Conservation (phyloP, 1,284 basidiomycete species). For the Papiliotrema fonsecae region DNA sequence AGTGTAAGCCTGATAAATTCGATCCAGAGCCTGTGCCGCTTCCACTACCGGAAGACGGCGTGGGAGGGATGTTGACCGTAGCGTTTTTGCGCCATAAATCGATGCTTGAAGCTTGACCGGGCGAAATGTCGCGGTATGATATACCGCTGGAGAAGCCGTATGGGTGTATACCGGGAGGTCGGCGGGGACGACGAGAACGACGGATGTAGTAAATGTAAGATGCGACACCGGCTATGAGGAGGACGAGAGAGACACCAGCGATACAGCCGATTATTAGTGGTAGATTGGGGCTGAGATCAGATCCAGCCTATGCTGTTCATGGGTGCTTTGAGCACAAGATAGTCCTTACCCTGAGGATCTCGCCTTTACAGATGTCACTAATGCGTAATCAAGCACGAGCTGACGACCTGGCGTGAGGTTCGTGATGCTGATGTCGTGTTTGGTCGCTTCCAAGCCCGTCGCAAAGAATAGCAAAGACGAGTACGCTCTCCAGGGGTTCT, state of each 20-base stretch:
- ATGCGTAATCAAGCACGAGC: constrained; percentile 29
- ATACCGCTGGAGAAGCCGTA: constrained; percentile 16
- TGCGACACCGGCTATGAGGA: constrained; percentile 16
- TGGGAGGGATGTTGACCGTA: neutral
- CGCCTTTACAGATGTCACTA: constrained; percentile 7
- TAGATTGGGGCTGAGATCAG: neutral
- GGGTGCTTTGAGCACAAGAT: neutral
- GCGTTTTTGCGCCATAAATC: constrained; percentile 12
- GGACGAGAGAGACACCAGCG: constrained; percentile 10
- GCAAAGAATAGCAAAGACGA: constrained; percentile 26
- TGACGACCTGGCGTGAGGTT: constrained; percentile 16
- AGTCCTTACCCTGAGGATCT: constrained; percentile 5
- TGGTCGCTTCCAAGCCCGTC: constrained; percentile 14
- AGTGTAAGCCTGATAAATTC: neutral
- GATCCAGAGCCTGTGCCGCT: too few relatives aligned
- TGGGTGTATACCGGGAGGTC: neutral
- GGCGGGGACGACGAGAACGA: neutral
- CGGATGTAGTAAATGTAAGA: constrained; percentile 10
- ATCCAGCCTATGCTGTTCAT: neutral
- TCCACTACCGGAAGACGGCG: neutral
- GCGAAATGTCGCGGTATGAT: constrained; percentile 4
- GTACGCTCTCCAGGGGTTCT: constrained; percentile 11
- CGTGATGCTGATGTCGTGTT: constrained; percentile 19
- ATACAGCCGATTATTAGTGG: constrained; percentile 10
- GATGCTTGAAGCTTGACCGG: constrained; percentile 8